Percentiles rank a stretch among this genome's conserved stretches.
Evolutionary conservation across 805 yeast genomes (phyloP).

Genomic region (Ogataea methylovora): DNA sequence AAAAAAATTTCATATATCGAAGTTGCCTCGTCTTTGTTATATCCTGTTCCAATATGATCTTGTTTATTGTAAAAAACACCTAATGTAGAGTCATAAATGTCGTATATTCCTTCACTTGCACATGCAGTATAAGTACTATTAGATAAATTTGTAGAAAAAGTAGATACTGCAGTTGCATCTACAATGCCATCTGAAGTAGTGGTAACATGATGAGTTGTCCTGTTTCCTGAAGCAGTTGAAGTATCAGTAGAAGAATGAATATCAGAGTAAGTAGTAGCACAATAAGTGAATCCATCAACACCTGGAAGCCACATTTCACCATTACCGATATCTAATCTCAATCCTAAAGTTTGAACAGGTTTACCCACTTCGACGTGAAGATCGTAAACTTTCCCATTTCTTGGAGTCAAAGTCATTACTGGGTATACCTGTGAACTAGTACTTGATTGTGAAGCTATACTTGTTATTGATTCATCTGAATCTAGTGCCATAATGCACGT

Average conservation of each 20-base stretch:
- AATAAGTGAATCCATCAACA: constrained; percentile 11
- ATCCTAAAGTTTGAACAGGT: constrained; percentile 13
- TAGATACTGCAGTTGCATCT: not conserved
- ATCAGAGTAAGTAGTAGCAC: constrained; percentile 7
- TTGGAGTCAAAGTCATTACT: constrained; percentile 8
- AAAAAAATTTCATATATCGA: constrained; percentile 6
- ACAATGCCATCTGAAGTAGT: not conserved
- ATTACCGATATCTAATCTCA: constrained; percentile 23
- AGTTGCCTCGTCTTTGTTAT: constrained; percentile 8
- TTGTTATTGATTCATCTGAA: not conserved
- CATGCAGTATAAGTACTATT: constrained; percentile 7
- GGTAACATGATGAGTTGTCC: not conserved
- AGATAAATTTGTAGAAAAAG: not conserved
- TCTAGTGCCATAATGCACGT: not conserved
- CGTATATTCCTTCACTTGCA: constrained; percentile 18
- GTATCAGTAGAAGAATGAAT: not conserved
- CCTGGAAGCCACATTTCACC: constrained; percentile 24
- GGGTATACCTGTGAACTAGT: constrained; percentile 5
- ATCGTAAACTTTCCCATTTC: constrained; percentile 14
- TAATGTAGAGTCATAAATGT: constrained; percentile 13
- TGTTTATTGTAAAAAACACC: constrained; percentile 7
- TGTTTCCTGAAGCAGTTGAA: not conserved
- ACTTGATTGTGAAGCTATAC: not conserved
- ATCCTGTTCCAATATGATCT: not conserved
- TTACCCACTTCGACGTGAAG: constrained; percentile 17